Conservation (phyloP, 2,329 filamentous ascomycete species). For the Colletotrichum tamarilloi region DNA sequence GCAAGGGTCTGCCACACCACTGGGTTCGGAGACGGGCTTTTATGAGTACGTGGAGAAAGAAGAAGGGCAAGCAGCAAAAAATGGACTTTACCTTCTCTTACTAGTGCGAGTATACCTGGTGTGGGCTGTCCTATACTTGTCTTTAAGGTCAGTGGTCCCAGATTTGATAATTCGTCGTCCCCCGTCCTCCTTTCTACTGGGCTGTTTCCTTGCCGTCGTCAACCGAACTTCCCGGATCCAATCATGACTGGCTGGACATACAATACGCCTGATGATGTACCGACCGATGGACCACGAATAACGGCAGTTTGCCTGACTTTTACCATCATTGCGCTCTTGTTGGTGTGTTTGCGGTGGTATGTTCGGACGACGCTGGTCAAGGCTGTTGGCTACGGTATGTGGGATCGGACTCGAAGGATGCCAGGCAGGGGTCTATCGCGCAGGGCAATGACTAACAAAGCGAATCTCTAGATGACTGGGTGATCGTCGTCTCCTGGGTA, state of each 20-base stretch:
- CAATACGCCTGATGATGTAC: constrained; percentile 46
- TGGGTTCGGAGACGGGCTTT: background rate
- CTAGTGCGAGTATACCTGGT: background rate
- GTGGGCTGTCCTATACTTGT: background rate
- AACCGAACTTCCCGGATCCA: background rate
- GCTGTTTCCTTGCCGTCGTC: too few species aligned
- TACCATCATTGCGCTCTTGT: constrained; percentile 44
- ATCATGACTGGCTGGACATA: constrained; percentile 49
- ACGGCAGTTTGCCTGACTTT: constrained; percentile 43
- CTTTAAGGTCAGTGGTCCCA: background rate
- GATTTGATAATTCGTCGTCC: background rate
- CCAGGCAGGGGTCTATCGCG: background rate
- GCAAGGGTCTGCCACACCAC: constrained; percentile 20
- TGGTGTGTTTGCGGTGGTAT: constrained; percentile 47
- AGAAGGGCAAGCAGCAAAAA: background rate
- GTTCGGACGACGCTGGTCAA: constrained; percentile 48
- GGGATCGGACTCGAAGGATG: background rate
- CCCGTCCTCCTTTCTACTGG: background rate
- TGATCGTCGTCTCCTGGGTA: constrained; percentile 43
- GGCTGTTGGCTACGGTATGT: constrained; percentile 42
- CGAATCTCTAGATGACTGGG: constrained; percentile 32
- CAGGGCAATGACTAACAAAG: constrained; percentile 3
- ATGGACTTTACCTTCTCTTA: background rate
- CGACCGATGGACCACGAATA: constrained; percentile 48
- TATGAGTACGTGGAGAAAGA: background rate